Conservation (phyloP, 140 eudicot species). For the Stevia rebaudiana region DNA sequence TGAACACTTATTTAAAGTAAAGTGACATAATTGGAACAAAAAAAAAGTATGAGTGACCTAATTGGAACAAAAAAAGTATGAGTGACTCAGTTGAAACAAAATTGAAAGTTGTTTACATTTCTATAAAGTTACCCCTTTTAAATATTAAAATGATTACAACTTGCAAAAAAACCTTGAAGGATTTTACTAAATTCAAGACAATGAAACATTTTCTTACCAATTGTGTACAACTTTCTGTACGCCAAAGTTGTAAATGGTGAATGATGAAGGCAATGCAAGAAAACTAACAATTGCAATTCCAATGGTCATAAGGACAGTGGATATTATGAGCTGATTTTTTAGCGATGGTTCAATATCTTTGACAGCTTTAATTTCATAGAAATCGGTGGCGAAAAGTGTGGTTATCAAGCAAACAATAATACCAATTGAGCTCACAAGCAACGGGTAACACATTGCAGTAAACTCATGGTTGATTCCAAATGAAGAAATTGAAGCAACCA, state of each 20-base stretch:
- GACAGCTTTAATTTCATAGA: conserved; percentile 70
- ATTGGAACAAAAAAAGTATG: too few species aligned
- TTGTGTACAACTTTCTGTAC: conserved; percentile 70
- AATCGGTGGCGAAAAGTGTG: conserved; percentile 78
- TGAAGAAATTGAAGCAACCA: conserved; percentile 86
- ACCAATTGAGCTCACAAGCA: conserved; percentile 78
- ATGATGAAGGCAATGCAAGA: conserved; percentile 66
- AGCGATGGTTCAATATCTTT: conserved; percentile 79
- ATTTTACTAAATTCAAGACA: background rate
- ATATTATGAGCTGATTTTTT: conserved; percentile 77
- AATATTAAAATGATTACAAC: background rate
- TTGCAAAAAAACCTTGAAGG: background rate
- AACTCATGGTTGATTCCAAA: conserved; percentile 72
- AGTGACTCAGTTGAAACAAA: too few species aligned
- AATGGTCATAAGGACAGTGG: conserved; percentile 73
- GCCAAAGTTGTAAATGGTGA: conserved; percentile 80
- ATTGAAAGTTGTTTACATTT: too few species aligned
- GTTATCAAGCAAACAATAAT: conserved; percentile 77
- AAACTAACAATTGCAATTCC: conserved; percentile 66
- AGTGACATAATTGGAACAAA: too few species aligned
- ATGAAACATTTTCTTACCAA: conserved; percentile 37
- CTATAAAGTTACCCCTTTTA: too few species aligned
- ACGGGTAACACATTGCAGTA: conserved; percentile 71
- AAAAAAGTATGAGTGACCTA: too few species aligned
- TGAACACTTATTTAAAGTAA: too few species aligned